Base-by-base conservation (phyloP, 2,329 filamentous ascomycete species). In the Aspergillus clavatus region DNA sequence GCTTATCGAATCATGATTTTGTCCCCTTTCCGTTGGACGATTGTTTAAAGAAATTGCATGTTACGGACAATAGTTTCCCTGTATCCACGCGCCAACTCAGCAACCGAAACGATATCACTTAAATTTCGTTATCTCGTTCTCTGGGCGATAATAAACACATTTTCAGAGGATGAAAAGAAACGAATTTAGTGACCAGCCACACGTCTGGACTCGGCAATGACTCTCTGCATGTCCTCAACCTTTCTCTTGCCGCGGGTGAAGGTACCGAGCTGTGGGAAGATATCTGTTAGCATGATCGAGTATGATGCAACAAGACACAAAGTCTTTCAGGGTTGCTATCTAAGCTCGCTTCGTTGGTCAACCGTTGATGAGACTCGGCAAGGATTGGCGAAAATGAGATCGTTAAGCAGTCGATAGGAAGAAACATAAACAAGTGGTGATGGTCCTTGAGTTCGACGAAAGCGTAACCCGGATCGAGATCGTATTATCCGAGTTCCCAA, bases 221-320 rank as follows among this genome's bases (percentile, higher is more conserved):
- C 87, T 69, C 88, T 84, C 79, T 89, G 88, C 79, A 98, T 89
- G 80, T 97, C 91, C 73, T 98, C 93, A 63, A 98, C 93, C 91
- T 98, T 98, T 74, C 82, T 85, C 91, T 98, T 98, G 71, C 91
- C 91, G 75, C 93, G 91, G 71, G 88, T 87, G 77, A 97, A 97
- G 66, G 93, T 97, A 73, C 93, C 93, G 80, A 98, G 90, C 86
- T 93, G 57, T 40, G 56, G 47, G 45, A 46, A 28, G 19, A 41
- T 2, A 46, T 19, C 52, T 38, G 55, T 61, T 54, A 60, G 56
- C 41, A 35, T 35, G 11, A 16, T 21, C 16, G 19, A 11, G 4
- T 19, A 21, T 12, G 10, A 18, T 5, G 16, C 10, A 4, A 4
- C 2, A 18, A n/a, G 31, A 19, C n/a, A n/a, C n/a, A n/a, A n/a